phyloP scores from a whole-genome alignment of 2,329 filamentous ascomycete species.

The Diaporthe humulicola region DNA sequence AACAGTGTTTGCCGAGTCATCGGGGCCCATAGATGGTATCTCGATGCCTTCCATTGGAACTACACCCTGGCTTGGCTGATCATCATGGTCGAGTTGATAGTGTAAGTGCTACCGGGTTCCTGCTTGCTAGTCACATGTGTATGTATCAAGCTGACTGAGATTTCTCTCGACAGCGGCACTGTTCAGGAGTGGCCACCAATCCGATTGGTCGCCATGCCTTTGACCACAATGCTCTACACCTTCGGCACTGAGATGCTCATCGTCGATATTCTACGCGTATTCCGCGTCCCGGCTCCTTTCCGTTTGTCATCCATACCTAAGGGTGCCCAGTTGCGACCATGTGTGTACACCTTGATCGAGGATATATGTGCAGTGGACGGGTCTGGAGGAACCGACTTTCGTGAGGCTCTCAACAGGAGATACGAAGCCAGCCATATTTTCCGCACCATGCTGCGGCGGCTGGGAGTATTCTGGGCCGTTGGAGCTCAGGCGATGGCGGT shows the following conservation, averaged over 20 bases:
- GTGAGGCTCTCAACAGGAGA: slow-evolving; percentile 62
- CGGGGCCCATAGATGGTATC: slow-evolving; percentile 49
- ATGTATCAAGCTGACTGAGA: background rate
- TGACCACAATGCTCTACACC: slow-evolving; percentile 63
- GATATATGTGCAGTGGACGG: slow-evolving; percentile 78
- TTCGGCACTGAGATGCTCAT: slow-evolving; percentile 57
- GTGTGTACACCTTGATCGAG: slow-evolving; percentile 75
- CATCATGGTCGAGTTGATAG: slow-evolving; percentile 68
- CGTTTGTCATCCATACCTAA: slow-evolving; percentile 74
- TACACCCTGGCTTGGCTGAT: slow-evolving; percentile 66
- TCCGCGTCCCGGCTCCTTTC: slow-evolving; percentile 63
- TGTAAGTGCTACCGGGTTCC: slow-evolving; percentile 46
- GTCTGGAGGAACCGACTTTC: slow-evolving; percentile 67
- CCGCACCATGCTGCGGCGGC: slow-evolving; percentile 63
- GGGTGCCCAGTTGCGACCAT: slow-evolving; percentile 70
- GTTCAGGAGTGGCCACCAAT: slow-evolving; percentile 62
- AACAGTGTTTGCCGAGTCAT: slow-evolving; percentile 63
- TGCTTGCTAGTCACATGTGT: background rate
- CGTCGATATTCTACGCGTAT: slow-evolving; percentile 53
- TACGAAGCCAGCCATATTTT: slow-evolving; percentile 68
- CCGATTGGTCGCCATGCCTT: slow-evolving; percentile 64
- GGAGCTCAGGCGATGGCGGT: slow-evolving; percentile 51
- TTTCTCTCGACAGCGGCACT: slow-evolving; percentile 35
- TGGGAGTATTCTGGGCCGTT: slow-evolving; percentile 70
- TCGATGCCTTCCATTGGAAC: slow-evolving; percentile 72